Evolutionary conservation across 805 yeast genomes (phyloP).

Genomic region (Wickerhamomyces pijperi): DNA sequence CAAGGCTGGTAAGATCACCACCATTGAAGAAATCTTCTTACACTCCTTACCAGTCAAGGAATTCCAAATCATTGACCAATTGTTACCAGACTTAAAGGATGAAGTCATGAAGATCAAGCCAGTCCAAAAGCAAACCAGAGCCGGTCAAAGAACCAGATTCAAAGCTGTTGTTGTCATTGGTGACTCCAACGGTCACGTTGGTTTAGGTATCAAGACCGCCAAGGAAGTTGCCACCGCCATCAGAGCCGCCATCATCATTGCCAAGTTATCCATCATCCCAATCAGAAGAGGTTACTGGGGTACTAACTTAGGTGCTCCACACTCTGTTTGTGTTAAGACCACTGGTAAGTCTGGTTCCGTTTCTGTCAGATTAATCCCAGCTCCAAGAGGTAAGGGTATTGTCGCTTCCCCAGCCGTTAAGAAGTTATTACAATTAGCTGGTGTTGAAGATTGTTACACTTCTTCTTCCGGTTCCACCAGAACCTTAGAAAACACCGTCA

Average conservation of each 20-base stretch:
- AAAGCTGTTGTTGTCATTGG: slow-evolving; percentile 99
- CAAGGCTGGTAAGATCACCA: slow-evolving; percentile 93
- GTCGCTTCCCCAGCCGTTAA: slow-evolving; percentile 99
- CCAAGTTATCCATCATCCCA: slow-evolving; percentile 97
- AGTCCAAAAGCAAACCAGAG: slow-evolving; percentile 99
- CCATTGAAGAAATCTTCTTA: slow-evolving; percentile 96
- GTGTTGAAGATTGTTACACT: slow-evolving; percentile 99
- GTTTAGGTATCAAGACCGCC: slow-evolving; percentile 99
- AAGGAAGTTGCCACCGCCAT: slow-evolving; percentile 99
- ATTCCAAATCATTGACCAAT: slow-evolving; percentile 94
- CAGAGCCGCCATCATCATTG: slow-evolving; percentile 98
- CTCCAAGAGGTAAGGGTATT: slow-evolving; percentile 99
- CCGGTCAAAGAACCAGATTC: slow-evolving; percentile 99
- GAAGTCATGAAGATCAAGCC: slow-evolving; percentile 99
- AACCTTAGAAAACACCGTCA: slow-evolving; percentile 99
- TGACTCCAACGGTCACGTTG: slow-evolving; percentile 99
- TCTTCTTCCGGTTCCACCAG: slow-evolving; percentile 98
- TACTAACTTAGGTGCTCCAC: slow-evolving; percentile 98
- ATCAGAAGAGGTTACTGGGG: slow-evolving; percentile 99
- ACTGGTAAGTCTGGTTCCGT: slow-evolving; percentile 99
- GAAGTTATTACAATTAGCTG: slow-evolving; percentile 98
- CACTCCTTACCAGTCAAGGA: slow-evolving; percentile 99
- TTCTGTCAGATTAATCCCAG: slow-evolving; percentile 96
- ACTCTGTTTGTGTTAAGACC: slow-evolving; percentile 94
- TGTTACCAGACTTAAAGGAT: slow-evolving; percentile 92